Percentiles rank a stretch among this genome's conserved stretches.
Evolutionary conservation across 257 asterid species (phyloP).

Genomic region (Plectranthus barbatus): DNA sequence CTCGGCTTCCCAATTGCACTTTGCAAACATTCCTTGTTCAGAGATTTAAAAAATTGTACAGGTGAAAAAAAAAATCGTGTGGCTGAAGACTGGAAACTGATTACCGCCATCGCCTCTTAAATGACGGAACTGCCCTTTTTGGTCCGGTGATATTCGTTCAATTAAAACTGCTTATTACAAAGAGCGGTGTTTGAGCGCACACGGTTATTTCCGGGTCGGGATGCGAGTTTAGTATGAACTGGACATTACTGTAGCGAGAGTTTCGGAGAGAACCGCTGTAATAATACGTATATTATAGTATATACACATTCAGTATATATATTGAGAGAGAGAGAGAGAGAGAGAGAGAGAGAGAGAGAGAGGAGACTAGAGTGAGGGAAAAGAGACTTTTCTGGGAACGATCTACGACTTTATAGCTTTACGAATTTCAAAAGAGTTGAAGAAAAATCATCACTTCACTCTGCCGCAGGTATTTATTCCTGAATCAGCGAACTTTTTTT

Average conservation of each 20-base stretch:
- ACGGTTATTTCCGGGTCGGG: background rate
- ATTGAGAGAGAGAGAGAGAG: no score
- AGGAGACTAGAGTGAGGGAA: slow-evolving; percentile 18
- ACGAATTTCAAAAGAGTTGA: slow-evolving; percentile 4
- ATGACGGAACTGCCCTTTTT: slow-evolving; percentile 15
- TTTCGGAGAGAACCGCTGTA: background rate
- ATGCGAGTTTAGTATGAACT: slow-evolving; percentile 16
- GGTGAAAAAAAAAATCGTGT: background rate
- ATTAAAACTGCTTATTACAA: background rate
- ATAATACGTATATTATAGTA: no score
- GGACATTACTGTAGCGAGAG: slow-evolving; percentile 1
- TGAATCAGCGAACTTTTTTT: background rate
- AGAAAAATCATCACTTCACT: slow-evolving; percentile 12
- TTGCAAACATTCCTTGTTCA: slow-evolving; percentile 17
- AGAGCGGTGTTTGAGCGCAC: background rate
- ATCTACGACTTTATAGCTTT: slow-evolving; percentile 22
- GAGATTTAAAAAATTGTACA: background rate
- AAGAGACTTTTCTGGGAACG: slow-evolving; percentile 25
- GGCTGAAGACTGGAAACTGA: no score
- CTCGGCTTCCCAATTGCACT: background rate
- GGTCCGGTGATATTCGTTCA: slow-evolving; percentile 1
- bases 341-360: background rate
- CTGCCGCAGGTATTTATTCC: slow-evolving; percentile 15
- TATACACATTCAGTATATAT: no score
- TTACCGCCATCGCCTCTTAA: background rate